Conservation (phyloP, 805 yeast species). For the Tetrapisispora taiwanensis region DNA sequence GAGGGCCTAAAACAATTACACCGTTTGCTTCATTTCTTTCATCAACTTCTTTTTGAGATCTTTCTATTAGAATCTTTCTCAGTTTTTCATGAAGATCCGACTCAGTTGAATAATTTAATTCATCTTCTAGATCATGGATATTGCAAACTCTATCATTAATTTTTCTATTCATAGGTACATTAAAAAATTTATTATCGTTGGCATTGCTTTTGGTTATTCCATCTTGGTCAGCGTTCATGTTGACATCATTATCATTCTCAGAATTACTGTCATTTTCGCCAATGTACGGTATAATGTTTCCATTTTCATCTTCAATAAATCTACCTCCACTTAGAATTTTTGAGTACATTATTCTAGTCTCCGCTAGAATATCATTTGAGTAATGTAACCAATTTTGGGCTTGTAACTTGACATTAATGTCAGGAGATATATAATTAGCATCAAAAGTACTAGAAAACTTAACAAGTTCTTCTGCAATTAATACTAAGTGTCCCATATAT, state of each 20-base stretch:
- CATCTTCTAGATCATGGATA: conserved; percentile 15
- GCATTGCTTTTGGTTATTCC: not conserved
- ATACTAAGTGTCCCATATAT: conserved; percentile 87
- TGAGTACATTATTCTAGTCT: conserved; percentile 26
- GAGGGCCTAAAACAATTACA: conserved; percentile 26
- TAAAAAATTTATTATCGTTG: not conserved
- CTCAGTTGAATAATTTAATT: conserved; percentile 17
- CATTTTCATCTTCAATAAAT: conserved; percentile 20
- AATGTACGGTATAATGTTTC: conserved; percentile 17
- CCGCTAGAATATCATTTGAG: conserved; percentile 23
- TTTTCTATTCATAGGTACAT: not conserved
- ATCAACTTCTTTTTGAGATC: conserved; percentile 21
- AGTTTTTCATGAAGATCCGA: conserved; percentile 24
- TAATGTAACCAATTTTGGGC: conserved; percentile 22
- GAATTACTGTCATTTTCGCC: conserved; percentile 3
- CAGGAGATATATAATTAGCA: conserved; percentile 24
- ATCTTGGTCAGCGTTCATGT: not conserved
- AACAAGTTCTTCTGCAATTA: conserved; percentile 90
- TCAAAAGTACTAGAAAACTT: conserved; percentile 49
- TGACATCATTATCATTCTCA: not conserved
- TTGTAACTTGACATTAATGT: conserved; percentile 15
- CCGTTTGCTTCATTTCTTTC: conserved; percentile 23
- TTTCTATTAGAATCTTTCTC: conserved; percentile 19
- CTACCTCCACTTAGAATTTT: conserved; percentile 27
- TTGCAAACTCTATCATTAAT: conserved; percentile 7